Base-by-base conservation (phyloP, 352 stramenopile species). In the Phytophthora podocarpi region DNA sequence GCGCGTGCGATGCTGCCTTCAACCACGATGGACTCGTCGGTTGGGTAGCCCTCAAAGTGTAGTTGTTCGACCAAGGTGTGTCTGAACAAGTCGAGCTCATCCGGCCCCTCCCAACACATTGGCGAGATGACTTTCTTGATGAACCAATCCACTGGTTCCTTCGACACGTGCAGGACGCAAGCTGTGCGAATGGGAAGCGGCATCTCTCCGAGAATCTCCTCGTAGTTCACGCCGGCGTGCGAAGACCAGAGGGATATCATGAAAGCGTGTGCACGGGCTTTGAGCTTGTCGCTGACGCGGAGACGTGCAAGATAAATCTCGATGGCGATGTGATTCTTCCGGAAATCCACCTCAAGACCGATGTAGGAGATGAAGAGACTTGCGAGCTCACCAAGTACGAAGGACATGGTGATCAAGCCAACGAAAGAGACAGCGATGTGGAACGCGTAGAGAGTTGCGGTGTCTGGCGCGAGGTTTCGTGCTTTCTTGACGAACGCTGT, bases 291-390 rank as follows among this genome's bases (percentile, higher is more conserved):
- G 12, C 69, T 80, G 6, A 89, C 39, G 24, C 78, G 81, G 70
- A 74, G 82, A 11, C 77, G 70, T 0, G 70, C 67, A 10, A 91
- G 56, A 15, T 72, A 87, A 11, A 72, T 41, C 51, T 89, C 75
- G 0, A 84, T 43, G 1, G 77, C 70, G 32, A 88, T 88, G 24
- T 87, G 72, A 31, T 91, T 67, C 36, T 88, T 89, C 16, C 76
- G 79, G 47, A 87, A 91, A 12, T 76, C 68, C 13, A 91, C 70
- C 49, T 89, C 70, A 36, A 89, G 84, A 9, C 72, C 61, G 20
- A 88, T 91, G 16, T 66, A 82, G 8, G 77, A 89, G 36, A 91
- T 87, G 60, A 85, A 89, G 27, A 91, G 54, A 28, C 71, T 85
- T 2, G 82, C 79, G 30, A 88, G 78, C 34, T 91, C 79, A 5